Evolutionary conservation across 176 grass and related monocot genomes (phyloP), one percentile per base, ranked within the genome.

Genomic region (Avena atlantica): DNA sequence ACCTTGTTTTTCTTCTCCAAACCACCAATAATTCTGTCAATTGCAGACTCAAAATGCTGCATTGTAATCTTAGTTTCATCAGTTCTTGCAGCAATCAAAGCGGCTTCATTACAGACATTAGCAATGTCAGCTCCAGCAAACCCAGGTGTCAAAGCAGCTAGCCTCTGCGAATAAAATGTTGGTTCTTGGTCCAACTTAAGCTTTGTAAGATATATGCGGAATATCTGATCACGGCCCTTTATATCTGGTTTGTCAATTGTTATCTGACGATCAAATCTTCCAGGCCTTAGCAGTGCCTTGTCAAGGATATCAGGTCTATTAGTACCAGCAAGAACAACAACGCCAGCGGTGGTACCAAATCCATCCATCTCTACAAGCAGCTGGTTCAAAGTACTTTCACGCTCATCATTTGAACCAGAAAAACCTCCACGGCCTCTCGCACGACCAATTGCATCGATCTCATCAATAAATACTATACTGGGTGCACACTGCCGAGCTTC

Each of bases 1-100:
- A 96, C 97, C 92, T 93, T 99, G 79, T 99, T 96, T 93, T 94
- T 99, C 94, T 96, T 99, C 83, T 99, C 97, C 67, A 99, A 80
- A 40, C 97, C 97, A 82, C 94, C 97, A 74, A 99, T 96, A 69
- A 99, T 91, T 61, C 97, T 91, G 86, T 99, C 97, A 74, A 96
- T 94, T 10, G 97, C 94, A 87, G 91, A 84, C 53, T 99, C 97
- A 85, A 99, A 96, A 90, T 99, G 94, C 15, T 94, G 87, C 94
- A 96, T 94, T 16, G 92, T 93, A 77, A 99, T 91, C 76, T 80
- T 76, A 68, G 87, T 81, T 87, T 94, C 40, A 56, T 94, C 97
- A 3, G 13, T 44, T 59, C 97, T 92, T 47, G 87, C 97, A 90
- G 97, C 97, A 66, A 96, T 91, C 79, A 99, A 90, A 88, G 97